phyloP scores from a whole-genome alignment of 2,329 filamentous ascomycete genomes.

The Colletotrichum filicis region DNA sequence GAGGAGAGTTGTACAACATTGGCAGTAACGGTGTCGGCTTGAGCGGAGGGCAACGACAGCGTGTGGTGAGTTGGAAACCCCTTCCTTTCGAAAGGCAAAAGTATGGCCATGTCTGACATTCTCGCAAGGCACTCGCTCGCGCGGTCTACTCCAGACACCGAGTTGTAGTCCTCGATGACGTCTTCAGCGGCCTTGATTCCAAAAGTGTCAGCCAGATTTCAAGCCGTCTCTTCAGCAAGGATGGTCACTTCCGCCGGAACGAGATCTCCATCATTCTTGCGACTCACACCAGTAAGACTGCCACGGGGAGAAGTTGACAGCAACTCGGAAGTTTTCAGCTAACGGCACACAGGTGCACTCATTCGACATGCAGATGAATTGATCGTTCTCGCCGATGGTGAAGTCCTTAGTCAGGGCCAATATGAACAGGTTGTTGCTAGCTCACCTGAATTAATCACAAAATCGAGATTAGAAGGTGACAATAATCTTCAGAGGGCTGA shows the following conservation, averaged over 20 bases:
- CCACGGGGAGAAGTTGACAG: not conserved
- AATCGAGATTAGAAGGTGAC: not conserved
- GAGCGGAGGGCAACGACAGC: conserved; percentile 22
- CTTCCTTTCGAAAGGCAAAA: too few species aligned
- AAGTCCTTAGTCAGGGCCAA: not conserved
- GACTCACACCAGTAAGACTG: conserved; percentile 14
- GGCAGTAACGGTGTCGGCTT: conserved; percentile 17
- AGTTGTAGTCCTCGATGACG: conserved; percentile 8
- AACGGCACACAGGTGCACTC: not conserved
- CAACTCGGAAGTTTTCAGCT: not conserved
- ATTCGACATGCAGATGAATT: conserved; percentile 4
- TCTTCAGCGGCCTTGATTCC: conserved; percentile 15
- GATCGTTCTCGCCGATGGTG: not conserved
- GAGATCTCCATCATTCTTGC: conserved; percentile 1
- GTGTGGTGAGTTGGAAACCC: conserved; percentile 1
- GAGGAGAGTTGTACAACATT: not conserved
- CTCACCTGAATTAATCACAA: not conserved
- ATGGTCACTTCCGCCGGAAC: not conserved
- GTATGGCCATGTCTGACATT: not conserved
- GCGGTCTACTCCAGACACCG: not conserved
- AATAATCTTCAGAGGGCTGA: not conserved
- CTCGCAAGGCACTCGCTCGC: not conserved
- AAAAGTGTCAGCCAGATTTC: not conserved
- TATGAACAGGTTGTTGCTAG: not conserved
- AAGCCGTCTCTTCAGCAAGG: not conserved